Percentiles rank a stretch among this genome's conserved stretches.
These are phyloP conservation scores for Capsicum pubescens DNA, from an alignment of 257 asterid genomes.

Conservation along the genomic window DNA sequence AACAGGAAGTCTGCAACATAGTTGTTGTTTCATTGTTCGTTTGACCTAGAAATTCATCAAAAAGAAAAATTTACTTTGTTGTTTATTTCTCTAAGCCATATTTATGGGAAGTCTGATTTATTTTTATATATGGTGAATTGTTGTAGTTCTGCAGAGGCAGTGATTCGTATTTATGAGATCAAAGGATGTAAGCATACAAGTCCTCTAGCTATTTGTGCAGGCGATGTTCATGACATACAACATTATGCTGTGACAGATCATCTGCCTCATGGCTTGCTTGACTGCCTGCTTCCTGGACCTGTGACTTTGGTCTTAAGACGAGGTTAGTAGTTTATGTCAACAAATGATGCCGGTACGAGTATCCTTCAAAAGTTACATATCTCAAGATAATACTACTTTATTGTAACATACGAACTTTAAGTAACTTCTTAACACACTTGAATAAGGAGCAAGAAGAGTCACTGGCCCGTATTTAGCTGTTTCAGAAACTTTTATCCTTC, in stretches of 20 bases:
- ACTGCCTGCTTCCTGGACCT: constrained; percentile 88
- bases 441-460: too few relatives aligned
- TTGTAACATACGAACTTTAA: background rate
- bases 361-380: background rate
- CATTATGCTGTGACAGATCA: constrained; percentile 67
- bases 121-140: constrained; percentile 26
- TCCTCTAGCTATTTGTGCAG: constrained; percentile 88
- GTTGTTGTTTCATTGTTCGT: background rate
- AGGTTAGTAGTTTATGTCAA: constrained; percentile 52
- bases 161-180: constrained; percentile 76
- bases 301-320: constrained; percentile 76
- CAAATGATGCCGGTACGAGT: background rate
- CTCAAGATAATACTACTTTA: background rate
- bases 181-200: constrained; percentile 87
- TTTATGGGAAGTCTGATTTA: constrained; percentile 21
- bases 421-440: background rate
- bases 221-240: constrained; percentile 72
- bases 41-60: background rate
- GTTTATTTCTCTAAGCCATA: background rate
- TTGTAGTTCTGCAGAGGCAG: constrained; percentile 84
- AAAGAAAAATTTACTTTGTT: background rate
- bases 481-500: too few relatives aligned
- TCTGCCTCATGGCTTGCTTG: constrained; percentile 77
- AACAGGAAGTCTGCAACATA: background rate
- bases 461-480: too few relatives aligned